phyloP scores from a whole-genome alignment of 352 stramenopile genomes.

The Nothophytophthora sp. region DNA sequence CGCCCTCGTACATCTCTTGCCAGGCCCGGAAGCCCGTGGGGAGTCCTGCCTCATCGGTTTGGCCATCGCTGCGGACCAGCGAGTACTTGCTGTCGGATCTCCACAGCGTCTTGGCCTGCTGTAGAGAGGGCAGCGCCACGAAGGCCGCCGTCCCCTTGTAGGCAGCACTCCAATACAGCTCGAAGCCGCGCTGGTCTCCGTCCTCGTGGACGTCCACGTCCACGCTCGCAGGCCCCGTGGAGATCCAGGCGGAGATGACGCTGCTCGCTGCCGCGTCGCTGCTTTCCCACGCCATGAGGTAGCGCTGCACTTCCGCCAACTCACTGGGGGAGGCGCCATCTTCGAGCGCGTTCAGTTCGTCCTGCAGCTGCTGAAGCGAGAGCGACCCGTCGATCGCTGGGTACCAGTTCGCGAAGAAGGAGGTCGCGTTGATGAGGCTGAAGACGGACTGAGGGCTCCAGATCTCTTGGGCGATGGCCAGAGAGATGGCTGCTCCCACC shows the following conservation, averaged over 20 bases:
- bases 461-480: conserved; percentile 34
- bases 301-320: conserved; percentile 29
- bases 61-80: conserved; percentile 26
- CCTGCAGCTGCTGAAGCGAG: conserved; percentile 16
- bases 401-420: conserved; percentile 56
- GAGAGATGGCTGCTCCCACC: conserved; percentile 20
- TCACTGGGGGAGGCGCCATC: conserved; percentile 9
- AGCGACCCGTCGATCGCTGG: conserved; percentile 31
- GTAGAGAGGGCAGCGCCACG: conserved; percentile 27
- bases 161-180: conserved; percentile 33
- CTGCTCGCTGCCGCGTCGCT: conserved; percentile 31
- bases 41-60: conserved; percentile 20
- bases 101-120: conserved; percentile 51
- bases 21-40: conserved; percentile 56
- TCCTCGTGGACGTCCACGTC: conserved; percentile 42
- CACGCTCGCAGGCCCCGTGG: conserved; percentile 21
- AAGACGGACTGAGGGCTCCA: conserved; percentile 34
- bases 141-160: conserved; percentile 16
- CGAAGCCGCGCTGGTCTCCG: conserved; percentile 51
- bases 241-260: conserved; percentile 46
- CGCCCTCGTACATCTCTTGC: conserved; percentile 58
- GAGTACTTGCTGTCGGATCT: conserved; percentile 39
- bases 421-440: conserved; percentile 36
- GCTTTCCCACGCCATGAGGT: conserved; percentile 50
- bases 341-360: conserved; percentile 17